Evolutionary conservation across 129 eudicot genomes (phyloP).

Genomic region (Helianthus annuus): DNA sequence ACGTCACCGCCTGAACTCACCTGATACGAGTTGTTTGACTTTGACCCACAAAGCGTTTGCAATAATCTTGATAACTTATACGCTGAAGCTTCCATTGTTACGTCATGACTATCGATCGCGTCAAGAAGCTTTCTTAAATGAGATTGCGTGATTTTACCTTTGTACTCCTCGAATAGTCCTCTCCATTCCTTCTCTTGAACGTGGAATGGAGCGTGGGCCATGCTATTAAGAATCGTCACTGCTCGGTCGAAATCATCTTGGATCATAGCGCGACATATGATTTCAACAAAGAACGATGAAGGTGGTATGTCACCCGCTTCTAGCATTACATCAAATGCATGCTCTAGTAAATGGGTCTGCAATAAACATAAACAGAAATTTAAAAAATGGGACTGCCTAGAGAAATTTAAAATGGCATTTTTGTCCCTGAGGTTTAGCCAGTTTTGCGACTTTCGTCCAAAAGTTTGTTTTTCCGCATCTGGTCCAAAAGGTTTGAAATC

Average conservation of each 20-base stretch:
- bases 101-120: slow-evolving; percentile 33
- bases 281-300: slow-evolving; percentile 63
- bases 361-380: slow-evolving; percentile 21
- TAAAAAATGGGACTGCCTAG: background rate
- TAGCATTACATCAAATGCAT: slow-evolving; percentile 77
- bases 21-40: slow-evolving; percentile 27
- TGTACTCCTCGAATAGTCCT: slow-evolving; percentile 55
- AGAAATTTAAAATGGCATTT: background rate
- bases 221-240: slow-evolving; percentile 52
- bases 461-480: no score
- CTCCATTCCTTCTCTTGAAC: slow-evolving; percentile 72
- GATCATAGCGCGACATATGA: slow-evolving; percentile 57
- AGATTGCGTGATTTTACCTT: slow-evolving; percentile 47
- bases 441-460: no score
- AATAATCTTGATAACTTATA: slow-evolving; percentile 55
- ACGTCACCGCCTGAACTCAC: background rate
- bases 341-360: slow-evolving; percentile 83
- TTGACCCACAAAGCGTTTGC: slow-evolving; percentile 54
- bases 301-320: slow-evolving; percentile 87
- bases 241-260: slow-evolving; percentile 59
- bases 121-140: slow-evolving; percentile 46
- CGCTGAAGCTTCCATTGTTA: slow-evolving; percentile 58
- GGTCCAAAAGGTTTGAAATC: no score
- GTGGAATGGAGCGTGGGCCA: slow-evolving; percentile 84
- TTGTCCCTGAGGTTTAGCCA: no score